Evolutionary conservation across 495 filamentous ascomycete genomes (phyloP).

Genomic region (Podospora appendiculata): DNA sequence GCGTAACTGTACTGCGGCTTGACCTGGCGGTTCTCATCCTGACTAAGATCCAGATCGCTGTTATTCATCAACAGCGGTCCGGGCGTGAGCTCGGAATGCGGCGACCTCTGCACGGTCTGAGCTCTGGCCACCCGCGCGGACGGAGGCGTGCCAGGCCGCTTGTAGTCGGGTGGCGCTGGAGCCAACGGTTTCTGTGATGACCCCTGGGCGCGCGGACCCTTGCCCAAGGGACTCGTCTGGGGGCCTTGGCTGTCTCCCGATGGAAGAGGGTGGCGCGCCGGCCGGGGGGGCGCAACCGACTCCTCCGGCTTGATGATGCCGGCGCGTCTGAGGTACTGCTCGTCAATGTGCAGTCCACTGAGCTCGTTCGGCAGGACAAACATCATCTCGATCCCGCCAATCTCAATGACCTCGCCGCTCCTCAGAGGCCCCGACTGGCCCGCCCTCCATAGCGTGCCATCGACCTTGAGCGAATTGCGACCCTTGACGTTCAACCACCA

Average conservation of each 20-base stretch:
- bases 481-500: constrained; percentile 86
- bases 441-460: constrained; percentile 59
- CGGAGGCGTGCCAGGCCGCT: constrained; percentile 60
- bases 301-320: constrained; percentile 30
- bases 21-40: constrained; percentile 74
- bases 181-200: constrained; percentile 49
- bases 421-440: constrained; percentile 56
- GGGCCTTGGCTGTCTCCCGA: constrained; percentile 27
- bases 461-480: constrained; percentile 79
- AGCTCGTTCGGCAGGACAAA: constrained; percentile 73
- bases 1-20: constrained; percentile 96
- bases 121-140: constrained; percentile 32
- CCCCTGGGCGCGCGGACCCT: constrained; percentile 21
- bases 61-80: constrained; percentile 40
- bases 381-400: constrained; percentile 94
- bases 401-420: constrained; percentile 83
- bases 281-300: constrained; percentile 6
- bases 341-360: constrained; percentile 49
- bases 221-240: constrained; percentile 19
- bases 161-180: constrained; percentile 62
- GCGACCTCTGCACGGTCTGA: constrained; percentile 32
- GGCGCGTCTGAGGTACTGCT: constrained; percentile 44
- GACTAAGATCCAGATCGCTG: constrained; percentile 68
- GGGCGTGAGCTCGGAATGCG: constrained; percentile 27
- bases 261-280: constrained; percentile 40